These are phyloP conservation scores for Cryptococcus sp. DNA, from an alignment of 1,284 basidiomycete species.

Conservation along the genomic window DNA sequence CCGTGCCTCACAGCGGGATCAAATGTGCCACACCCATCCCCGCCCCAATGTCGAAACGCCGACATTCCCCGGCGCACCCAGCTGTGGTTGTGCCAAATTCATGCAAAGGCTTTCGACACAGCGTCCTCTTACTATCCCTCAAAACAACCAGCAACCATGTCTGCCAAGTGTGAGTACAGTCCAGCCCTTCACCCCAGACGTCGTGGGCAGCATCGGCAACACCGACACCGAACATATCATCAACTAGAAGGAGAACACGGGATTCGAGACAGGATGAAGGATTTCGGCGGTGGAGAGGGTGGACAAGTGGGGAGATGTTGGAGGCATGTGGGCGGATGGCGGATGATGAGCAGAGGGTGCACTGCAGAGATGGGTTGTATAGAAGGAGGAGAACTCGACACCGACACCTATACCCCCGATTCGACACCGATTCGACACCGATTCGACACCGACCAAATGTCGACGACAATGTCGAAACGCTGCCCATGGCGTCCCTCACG, in stretches of 20 bases:
- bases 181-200: neutral
- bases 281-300: neutral
- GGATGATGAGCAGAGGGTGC: neutral
- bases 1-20: too few relatives aligned
- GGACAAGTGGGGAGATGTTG: neutral
- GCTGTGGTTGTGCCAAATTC: too few relatives aligned
- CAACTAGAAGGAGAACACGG: neutral
- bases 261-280: neutral
- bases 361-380: neutral
- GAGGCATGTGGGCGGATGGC: neutral
- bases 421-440: neutral
- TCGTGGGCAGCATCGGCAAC: neutral
- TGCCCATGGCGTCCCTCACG: neutral
- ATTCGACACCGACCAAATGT: neutral
- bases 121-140: conserved; percentile 11
- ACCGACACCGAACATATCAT: neutral
- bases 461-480: neutral
- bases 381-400: too few relatives aligned
- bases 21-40: too few relatives aligned
- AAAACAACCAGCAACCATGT: conserved; percentile 29
- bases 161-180: conserved; percentile 40
- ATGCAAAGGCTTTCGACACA: neutral
- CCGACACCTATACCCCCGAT: neutral
- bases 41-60: too few relatives aligned
- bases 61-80: too few relatives aligned